Evolutionary conservation across 768 basidiomycete species (phyloP), one percentile per base, ranked within the genome.

Genomic region (Lactarius trivialis): DNA sequence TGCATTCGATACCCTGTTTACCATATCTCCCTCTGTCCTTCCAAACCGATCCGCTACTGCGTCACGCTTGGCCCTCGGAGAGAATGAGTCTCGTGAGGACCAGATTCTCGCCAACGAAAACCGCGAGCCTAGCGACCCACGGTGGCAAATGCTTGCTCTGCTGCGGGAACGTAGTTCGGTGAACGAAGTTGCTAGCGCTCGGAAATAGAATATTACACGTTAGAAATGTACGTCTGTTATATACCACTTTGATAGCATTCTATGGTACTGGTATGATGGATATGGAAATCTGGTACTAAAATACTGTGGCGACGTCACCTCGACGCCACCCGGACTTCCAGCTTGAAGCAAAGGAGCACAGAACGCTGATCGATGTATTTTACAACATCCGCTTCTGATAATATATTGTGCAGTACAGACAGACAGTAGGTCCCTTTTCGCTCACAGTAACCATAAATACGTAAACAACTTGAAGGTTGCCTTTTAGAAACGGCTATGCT

Each of bases 1-100:
- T 3, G 83, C 89, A 17, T 89, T 93, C 65, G 85, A 89, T 72
- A 84, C 87, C 0, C 77, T 92, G 19, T 88, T 92, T 74, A 89
- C 88, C 0, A 70, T 92, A 21, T 82, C 87, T 7, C 90, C 90
- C 21, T 80, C 88, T 19, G 83, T 86, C 39, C 76, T 92, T n/a
- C 90, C 90, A 12, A 88, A 89, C 69, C 82, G 81, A 60, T 88
- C 86, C 34, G 90, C 90, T 12, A 83, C 88, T 21, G 90, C 89
- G 15, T 83, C 85, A 81, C 83, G 83, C 17, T 77, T 91, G 21
- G 81, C 85, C 9, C 70, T 81, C 50, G 82, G 83, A 15, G 82
- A 81, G 30, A 79, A 80, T 33, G 80, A 82, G 32, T 70, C 81
- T 66, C 81, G 82, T 43, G 82, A 84, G 30, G 80, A 79, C 26